Base-by-base conservation (phyloP, 768 basidiomycete species). In the Chalciporus pseudorubinellus region DNA sequence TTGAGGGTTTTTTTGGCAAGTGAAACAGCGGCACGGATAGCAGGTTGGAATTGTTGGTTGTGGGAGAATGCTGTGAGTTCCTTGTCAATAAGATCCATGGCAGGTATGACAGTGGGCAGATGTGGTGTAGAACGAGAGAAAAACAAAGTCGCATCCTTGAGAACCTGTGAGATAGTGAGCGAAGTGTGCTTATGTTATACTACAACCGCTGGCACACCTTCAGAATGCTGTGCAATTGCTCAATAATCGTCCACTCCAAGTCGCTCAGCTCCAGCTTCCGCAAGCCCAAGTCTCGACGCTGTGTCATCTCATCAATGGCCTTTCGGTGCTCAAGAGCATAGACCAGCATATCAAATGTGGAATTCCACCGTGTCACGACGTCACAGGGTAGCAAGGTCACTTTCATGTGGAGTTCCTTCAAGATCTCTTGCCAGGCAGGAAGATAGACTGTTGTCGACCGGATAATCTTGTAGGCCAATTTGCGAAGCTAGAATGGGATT, bases 61-160 rank as follows among this genome's bases (percentile, higher is more conserved):
- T 4, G 11, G 2, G 14, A 29, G 29, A 12, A 34, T 6, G 34
- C 56, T 12, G 55, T 54, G 19, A 70, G 57, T 7, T 29, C 44
- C n/a, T 50, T 19, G 33, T 72, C 55, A 10, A 73, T 66, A 16
- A 52, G 43, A 40, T 74, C 70, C 68, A 73, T 70, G 0, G 68
- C 68, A 0, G 63, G 63, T 11, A 73, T 67, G 12, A 72, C 67
- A 0, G 48, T 55, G 0, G 65, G 46, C 2, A 74, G 54, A 18
- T 53, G 65, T 4, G 58, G 52, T 0, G 42, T 54, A 1, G 52
- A 51, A 1, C 44, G 13, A 1, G 60, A 65, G 50, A 72, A 70
- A 46, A 59, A 63, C 19, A 53, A 33, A 11, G 62, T 66, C 6
- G 62, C 55, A 39, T 66, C 46, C 47, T 66, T 63, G 14, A 59